These are phyloP conservation scores for Nicotiana obtusifolia DNA, from an alignment of 257 asterid species.

Conservation along the genomic window DNA sequence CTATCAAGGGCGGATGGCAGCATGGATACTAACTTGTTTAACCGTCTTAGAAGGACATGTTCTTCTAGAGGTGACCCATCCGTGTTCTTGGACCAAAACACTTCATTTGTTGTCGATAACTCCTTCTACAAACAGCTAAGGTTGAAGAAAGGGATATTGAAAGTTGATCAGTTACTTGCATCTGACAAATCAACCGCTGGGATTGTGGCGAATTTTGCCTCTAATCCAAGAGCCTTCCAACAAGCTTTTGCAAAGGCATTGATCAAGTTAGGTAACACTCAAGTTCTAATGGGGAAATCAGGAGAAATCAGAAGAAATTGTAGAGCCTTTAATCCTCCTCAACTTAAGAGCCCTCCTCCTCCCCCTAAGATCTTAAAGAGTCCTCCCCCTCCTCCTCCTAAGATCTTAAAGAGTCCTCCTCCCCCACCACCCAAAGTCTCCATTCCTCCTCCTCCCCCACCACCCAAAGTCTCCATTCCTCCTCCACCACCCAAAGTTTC, in stretches of 20 bases:
- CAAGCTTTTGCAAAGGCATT: too few species aligned
- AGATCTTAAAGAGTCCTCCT: background rate
- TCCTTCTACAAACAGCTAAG: conserved; percentile 16
- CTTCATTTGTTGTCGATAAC: conserved; percentile 48
- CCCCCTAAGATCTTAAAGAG: too few species aligned
- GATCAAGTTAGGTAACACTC: too few species aligned
- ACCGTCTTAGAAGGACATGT: conserved; percentile 31
- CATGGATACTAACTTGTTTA: conserved; percentile 47
- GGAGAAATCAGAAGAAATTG: too few species aligned
- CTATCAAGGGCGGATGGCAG: conserved; percentile 40
- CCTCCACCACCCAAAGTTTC: background rate
- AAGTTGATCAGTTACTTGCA: too few species aligned
- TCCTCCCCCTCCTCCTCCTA: background rate
- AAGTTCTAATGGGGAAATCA: too few species aligned
- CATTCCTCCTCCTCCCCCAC: background rate
- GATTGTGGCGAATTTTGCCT: too few species aligned
- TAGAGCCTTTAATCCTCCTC: too few species aligned
- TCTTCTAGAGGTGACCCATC: conserved; percentile 38
- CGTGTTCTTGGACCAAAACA: conserved; percentile 58
- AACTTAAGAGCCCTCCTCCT: too few species aligned
- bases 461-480: background rate
- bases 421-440: background rate
- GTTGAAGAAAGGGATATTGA: too few species aligned
- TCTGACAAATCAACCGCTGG: too few species aligned
- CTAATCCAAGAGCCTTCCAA: too few species aligned